Evolutionary conservation across 192 early-diverging fungal genomes (phyloP), one percentile per base, ranked within the genome.

Genomic region (Haplosporangium gracile): DNA sequence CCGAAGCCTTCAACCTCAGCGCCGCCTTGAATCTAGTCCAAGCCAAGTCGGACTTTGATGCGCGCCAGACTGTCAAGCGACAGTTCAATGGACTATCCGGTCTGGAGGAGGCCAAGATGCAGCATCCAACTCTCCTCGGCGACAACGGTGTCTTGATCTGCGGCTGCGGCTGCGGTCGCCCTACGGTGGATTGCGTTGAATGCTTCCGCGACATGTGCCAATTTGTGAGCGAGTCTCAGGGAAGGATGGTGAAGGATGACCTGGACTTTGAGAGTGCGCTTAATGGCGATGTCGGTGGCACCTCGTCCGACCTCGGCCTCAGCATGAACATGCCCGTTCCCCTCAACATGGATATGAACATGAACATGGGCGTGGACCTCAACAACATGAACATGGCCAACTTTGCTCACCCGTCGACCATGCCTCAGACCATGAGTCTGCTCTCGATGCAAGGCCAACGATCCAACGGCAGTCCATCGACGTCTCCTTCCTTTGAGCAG

Each of bases 161-260:
- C 51, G 84, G 84, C n/a, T 86, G 84, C 63, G 84, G 84, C 11
- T 86, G 84, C 57, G 84, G 84, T 47, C 84, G 84, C 16, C 84
- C 84, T 3, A 86, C 84, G 0, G 84, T 86, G 10, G 84, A 86
- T 42, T 86, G 84, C 26, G 29, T 79, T 10, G 84, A 86, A 32
- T 86, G 84, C 39, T 86, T 81, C 72, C 78, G 79, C n/a, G 84
- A 86, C 68, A 86, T 86, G 79, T 81, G 79, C 65, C 79, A 81
- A 39, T 78, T 80, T 53, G 84, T 81, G 22, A 76, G 84, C 45
- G 84, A 81, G 43, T 73, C 80, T 24, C 84, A 86, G 38, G 84
- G 76, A n/a, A 73, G 70, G 76, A 16, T 81, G 75, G 57, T 81
- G 70, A 86, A 86, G 79, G 84, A 78, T 29, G 84, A 86, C 5